Base-by-base conservation (phyloP, 2,329 filamentous ascomycete species). In the Fusarium virguliforme region DNA sequence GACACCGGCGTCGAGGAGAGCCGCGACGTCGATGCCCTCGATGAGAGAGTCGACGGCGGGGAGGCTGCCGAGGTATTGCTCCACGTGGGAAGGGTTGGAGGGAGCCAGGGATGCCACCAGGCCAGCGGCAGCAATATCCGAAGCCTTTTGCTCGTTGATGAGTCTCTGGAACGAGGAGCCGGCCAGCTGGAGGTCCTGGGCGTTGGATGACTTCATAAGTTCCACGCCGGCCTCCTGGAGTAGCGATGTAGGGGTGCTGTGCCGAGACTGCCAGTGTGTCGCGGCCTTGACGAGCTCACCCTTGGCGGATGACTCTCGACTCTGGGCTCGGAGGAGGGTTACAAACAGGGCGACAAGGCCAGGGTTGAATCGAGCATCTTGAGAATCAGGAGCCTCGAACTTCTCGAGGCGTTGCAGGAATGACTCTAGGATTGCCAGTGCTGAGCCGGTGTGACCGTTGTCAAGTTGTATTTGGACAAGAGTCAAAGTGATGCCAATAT, bases 41-140 rank as follows among this genome's bases (percentile, higher is more conserved):
- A 90, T 86, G 34, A 95, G 87, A 32, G 85, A 85, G 8, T 89
- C 85, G 12, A 93, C 85, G 1, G 90, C 81, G 6, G 91, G 89
- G 18, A 95, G 85, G 43, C 85, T 83, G 18, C 85, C 81, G 9
- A 89, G 81, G 62, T 91, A 83, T 1, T 85, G 78, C 60, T 88
- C 81, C 22, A 90, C 84, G 67, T 87, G 87, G 8, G 85, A 78
- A 2, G 88, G 86, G 67, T 92, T 85, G 1, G 83, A 84, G 2
- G 88, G 88, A 30, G 93, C 92, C 74, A 93, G 89, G 9, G 94
- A 91, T 4, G 96, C 96, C 8, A 98, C 89, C n/a, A 96, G 89
- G 1, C 96, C 96, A 8, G 94, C 94, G 15, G 90, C 88, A 2
- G 93, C 91, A 60, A 92, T 86, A 34, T 86, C 87, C 74, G 97